These are phyloP conservation scores for Calonectria ilicicola DNA, from an alignment of 2,329 filamentous ascomycete genomes.

Conservation along the genomic window DNA sequence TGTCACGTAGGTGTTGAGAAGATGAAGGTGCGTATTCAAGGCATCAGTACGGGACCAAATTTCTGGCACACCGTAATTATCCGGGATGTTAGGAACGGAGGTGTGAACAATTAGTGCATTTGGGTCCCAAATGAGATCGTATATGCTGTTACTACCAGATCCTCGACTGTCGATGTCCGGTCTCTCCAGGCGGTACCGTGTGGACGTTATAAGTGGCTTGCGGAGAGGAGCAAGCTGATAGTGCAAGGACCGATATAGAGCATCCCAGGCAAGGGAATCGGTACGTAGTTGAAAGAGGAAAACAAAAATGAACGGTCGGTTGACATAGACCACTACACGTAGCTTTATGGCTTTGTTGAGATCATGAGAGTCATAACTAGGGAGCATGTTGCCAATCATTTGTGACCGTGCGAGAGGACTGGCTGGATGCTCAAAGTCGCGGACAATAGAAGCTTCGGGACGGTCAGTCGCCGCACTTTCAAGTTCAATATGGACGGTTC, in stretches of 20 bases:
- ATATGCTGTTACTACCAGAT: constrained; percentile 58
- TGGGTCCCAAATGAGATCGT: constrained; percentile 74
- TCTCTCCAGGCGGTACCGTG: constrained; percentile 66
- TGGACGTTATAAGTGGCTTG: constrained; percentile 68
- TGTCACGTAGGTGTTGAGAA: constrained; percentile 66
- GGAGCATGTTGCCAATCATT: constrained; percentile 48
- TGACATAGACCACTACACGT: constrained; percentile 79
- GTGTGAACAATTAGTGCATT: constrained; percentile 67
- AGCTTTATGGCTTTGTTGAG: constrained; percentile 68
- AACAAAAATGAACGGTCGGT: constrained; percentile 81
- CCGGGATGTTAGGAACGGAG: constrained; percentile 76
- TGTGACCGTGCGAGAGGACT: constrained; percentile 49
- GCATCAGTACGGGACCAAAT: constrained; percentile 73
- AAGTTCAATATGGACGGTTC: constrained; percentile 76
- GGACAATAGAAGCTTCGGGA: constrained; percentile 58
- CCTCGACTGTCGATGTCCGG: constrained; percentile 46
- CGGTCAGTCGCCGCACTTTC: constrained; percentile 55
- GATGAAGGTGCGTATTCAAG: constrained; percentile 73
- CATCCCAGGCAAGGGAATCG: constrained; percentile 66
- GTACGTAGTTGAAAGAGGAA: constrained; percentile 75
- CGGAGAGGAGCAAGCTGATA: constrained; percentile 70
- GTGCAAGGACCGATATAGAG: constrained; percentile 70
- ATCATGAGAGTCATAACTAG: constrained; percentile 56
- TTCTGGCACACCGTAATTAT: constrained; percentile 48
- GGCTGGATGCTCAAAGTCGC: constrained; percentile 56